Percentiles rank a stretch among this genome's conserved stretches.
These are phyloP conservation scores for Thielaviopsis punctulata DNA, from an alignment of 2,329 filamentous ascomycete species.

Conservation along the genomic window DNA sequence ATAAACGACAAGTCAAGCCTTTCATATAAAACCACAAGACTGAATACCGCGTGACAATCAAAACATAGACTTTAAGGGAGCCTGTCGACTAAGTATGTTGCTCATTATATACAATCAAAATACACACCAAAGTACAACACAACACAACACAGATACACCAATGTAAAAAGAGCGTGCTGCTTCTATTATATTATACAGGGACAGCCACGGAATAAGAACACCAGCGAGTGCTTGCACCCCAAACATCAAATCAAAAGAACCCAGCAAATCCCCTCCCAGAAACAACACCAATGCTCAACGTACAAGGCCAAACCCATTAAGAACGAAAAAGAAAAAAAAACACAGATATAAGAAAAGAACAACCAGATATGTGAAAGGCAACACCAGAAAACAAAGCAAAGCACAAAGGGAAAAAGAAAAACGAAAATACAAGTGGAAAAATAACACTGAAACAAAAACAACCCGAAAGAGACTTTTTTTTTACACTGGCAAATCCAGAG, in stretches of 20 bases:
- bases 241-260: background rate
- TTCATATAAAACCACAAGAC: background rate
- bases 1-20: background rate
- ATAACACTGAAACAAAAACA: background rate
- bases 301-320: background rate
- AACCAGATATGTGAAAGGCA: background rate
- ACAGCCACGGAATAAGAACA: background rate
- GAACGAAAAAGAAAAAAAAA: background rate
- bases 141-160: background rate
- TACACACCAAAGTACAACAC: background rate
- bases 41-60: background rate
- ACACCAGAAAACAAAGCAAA: background rate
- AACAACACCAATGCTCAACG: background rate
- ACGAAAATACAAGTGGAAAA: background rate
- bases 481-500: no score
- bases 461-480: background rate
- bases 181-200: background rate
- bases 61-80: no score
- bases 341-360: conserved; percentile 1
- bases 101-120: no score
- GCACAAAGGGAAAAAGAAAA: conserved; percentile 3
- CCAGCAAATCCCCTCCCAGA: background rate
- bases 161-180: background rate
- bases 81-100: no score
- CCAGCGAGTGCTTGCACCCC: background rate